phyloP scores from a whole-genome alignment of 2,329 filamentous ascomycete species.

The Claviceps quebecensis region DNA sequence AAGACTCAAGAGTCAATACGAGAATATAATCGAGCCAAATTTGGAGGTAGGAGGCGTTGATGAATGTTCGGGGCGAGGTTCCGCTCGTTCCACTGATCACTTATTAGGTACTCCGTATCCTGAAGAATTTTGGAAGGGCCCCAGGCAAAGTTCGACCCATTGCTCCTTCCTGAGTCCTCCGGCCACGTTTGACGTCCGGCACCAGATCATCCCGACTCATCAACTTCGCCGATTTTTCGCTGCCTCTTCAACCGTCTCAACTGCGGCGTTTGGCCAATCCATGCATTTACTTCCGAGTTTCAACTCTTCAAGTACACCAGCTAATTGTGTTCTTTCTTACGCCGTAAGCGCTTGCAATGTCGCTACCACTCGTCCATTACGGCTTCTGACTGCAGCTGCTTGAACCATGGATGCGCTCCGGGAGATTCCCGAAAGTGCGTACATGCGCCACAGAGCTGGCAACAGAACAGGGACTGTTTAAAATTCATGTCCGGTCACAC shows the following conservation, averaged over 20 bases:
- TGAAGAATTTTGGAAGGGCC: too few species aligned
- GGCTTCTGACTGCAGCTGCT: not conserved
- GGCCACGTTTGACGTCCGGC: too few species aligned
- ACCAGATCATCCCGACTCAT: too few species aligned
- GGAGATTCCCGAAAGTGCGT: not conserved
- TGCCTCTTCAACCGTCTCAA: too few species aligned
- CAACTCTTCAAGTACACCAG: not conserved
- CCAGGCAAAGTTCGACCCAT: too few species aligned
- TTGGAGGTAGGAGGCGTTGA: not conserved
- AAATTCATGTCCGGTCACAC: not conserved
- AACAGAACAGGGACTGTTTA: not conserved
- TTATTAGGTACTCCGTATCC: too few species aligned
- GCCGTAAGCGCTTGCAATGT: not conserved
- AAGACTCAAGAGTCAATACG: too few species aligned
- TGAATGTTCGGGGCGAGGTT: not conserved
- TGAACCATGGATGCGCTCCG: not conserved
- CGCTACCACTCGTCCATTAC: not conserved
- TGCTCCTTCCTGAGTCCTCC: too few species aligned
- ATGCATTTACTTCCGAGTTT: not conserved
- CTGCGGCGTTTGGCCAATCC: too few species aligned
- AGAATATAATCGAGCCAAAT: not conserved
- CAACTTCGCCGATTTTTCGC: too few species aligned
- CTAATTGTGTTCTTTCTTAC: not conserved
- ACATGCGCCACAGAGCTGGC: not conserved
- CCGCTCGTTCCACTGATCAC: too few species aligned